Evolutionary conservation across 805 yeast genomes (phyloP).

Genomic region (Ogataea parapolymorpha): DNA sequence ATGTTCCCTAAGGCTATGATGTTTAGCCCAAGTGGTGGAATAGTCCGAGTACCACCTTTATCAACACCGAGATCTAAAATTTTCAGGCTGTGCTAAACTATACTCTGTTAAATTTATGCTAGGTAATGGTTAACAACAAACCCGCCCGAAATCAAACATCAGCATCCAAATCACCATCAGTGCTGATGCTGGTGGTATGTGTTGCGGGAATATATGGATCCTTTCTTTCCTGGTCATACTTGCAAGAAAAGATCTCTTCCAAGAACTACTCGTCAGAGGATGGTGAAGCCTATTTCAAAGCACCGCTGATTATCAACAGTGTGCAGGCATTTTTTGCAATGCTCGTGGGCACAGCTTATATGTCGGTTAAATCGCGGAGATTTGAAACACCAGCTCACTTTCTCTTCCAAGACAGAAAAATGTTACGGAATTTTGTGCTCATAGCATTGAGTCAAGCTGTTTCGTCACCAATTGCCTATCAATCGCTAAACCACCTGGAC

Average conservation of each 20-base stretch:
- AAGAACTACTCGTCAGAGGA: constrained; percentile 56
- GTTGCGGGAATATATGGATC: constrained; percentile 75
- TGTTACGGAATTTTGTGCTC: constrained; percentile 38
- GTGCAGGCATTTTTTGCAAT: constrained; percentile 75
- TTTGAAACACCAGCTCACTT: constrained; percentile 33
- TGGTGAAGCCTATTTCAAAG: constrained; percentile 45
- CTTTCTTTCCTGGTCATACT: constrained; percentile 86
- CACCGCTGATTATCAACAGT: constrained; percentile 75
- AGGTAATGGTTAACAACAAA: not conserved
- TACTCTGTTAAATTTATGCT: not conserved
- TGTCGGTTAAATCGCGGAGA: constrained; percentile 34
- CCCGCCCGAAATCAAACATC: not conserved
- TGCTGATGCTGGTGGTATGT: constrained; percentile 29
- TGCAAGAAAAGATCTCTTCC: constrained; percentile 84
- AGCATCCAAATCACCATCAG: not conserved
- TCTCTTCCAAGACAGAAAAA: constrained; percentile 33
- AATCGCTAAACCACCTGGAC: constrained; percentile 77
- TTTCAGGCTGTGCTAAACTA: constrained; percentile 1
- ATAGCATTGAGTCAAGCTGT: constrained; percentile 74
- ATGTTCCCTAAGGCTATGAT: too few species aligned
- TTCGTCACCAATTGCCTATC: constrained; percentile 79
- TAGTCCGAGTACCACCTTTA: too few species aligned
- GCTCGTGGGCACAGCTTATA: constrained; percentile 60
- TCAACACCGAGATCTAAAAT: too few species aligned
- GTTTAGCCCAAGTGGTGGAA: too few species aligned